Evolutionary conservation across 805 yeast genomes (phyloP).

Genomic region (Phaffomyces thermotolerans): DNA sequence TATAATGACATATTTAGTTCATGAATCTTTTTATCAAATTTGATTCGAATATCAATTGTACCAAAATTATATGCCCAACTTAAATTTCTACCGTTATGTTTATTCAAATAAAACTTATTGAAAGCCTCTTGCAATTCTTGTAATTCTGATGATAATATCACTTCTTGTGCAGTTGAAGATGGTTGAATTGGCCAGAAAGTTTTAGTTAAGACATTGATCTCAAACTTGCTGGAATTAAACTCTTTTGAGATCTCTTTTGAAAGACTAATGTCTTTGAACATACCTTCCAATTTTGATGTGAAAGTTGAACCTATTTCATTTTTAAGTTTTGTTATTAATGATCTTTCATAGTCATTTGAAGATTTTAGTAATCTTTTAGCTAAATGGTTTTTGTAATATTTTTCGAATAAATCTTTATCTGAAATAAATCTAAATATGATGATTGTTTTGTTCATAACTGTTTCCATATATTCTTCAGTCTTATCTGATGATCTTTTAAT

Average conservation of each 20-base stretch:
- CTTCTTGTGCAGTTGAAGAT: constrained; percentile 22
- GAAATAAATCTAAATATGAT: constrained; percentile 58
- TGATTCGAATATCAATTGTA: constrained; percentile 68
- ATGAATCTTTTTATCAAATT: constrained; percentile 62
- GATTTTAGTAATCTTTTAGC: constrained; percentile 68
- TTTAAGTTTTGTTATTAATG: constrained; percentile 56
- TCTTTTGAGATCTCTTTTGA: constrained; percentile 43
- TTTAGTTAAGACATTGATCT: constrained; percentile 49
- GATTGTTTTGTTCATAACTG: constrained; percentile 46
- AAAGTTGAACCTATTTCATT: constrained; percentile 76
- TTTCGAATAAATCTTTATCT: constrained; percentile 84
- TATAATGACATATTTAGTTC: constrained; percentile 75
- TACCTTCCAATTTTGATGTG: constrained; percentile 73
- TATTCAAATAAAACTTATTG: constrained; percentile 41
- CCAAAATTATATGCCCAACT: constrained; percentile 84
- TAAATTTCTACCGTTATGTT: constrained; percentile 52
- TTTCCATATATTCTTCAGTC: constrained; percentile 37
- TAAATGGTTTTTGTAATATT: constrained; percentile 74
- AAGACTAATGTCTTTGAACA: constrained; percentile 71
- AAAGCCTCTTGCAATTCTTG: constrained; percentile 37
- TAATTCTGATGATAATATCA: constrained; percentile 38
- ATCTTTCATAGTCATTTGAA: constrained; percentile 57
- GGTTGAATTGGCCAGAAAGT: constrained; percentile 63
- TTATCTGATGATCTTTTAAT: constrained; percentile 44
- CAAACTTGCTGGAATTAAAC: constrained; percentile 36